Conservation (phyloP, 805 yeast genomes). For the Barnettozyma pratensis region DNA sequence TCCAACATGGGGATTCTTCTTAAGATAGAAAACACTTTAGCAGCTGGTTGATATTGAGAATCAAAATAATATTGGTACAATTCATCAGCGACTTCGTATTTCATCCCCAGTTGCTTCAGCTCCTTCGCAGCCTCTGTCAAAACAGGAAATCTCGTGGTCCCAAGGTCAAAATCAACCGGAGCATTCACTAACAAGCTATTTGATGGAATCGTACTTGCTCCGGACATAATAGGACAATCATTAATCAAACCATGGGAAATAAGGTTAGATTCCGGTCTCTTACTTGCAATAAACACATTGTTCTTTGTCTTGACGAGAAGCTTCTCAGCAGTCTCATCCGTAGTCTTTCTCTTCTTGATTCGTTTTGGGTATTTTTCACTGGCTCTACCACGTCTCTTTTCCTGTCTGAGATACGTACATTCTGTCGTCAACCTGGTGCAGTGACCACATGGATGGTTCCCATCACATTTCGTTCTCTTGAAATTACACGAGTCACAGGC, state of each 20-base stretch:
- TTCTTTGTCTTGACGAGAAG: background rate
- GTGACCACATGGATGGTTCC: constrained; percentile 39
- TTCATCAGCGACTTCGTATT: constrained; percentile 20
- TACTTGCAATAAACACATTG: background rate
- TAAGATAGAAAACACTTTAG: constrained; percentile 20
- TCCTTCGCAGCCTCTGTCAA: constrained; percentile 9
- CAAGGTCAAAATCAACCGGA: constrained; percentile 7
- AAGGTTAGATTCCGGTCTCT: constrained; percentile 4
- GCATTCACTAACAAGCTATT: background rate
- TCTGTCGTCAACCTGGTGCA: constrained; percentile 29
- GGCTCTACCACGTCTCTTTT: constrained; percentile 44
- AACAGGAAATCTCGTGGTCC: constrained; percentile 12
- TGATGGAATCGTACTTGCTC: constrained; percentile 2
- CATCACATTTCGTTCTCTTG: constrained; percentile 44
- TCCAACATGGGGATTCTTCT: constrained; percentile 17
- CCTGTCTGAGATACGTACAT: constrained; percentile 39
- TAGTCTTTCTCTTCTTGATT: constrained; percentile 22
- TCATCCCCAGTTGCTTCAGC: constrained; percentile 13
- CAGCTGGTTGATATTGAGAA: constrained; percentile 13
- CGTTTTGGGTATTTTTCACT: constrained; percentile 36
- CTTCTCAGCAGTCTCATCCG: background rate
- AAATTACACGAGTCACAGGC: constrained; percentile 47
- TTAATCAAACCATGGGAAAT: constrained; percentile 1
- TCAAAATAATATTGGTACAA: constrained; percentile 19
- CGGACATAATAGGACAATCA: background rate